Percentiles rank a stretch among this genome's conserved stretches.
Evolutionary conservation across 2,329 filamentous ascomycete genomes (phyloP).

Genomic region (Thielaviopsis euricoi): DNA sequence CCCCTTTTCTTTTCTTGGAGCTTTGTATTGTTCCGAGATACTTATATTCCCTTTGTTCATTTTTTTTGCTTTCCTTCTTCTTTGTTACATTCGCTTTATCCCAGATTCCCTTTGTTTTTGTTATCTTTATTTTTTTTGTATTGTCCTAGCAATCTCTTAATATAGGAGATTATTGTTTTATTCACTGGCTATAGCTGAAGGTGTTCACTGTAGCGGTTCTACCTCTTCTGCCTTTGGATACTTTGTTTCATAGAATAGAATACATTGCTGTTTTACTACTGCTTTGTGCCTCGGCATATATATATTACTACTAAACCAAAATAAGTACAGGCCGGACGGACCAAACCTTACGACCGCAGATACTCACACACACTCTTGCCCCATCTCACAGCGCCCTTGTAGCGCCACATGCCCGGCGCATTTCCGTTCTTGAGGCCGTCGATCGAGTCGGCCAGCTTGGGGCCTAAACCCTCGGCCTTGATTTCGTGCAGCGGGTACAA

Average conservation of each 20-base stretch:
- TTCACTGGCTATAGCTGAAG: not conserved
- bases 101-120: not conserved
- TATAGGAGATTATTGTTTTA: not conserved
- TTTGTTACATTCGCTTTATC: not conserved
- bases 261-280: not conserved
- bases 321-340: too few relatives aligned
- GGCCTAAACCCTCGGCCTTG: slow-evolving; percentile 31
- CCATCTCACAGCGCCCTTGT: slow-evolving; percentile 34
- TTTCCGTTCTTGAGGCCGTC: slow-evolving; percentile 34
- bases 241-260: slow-evolving; percentile 25
- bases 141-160: not conserved
- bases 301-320: too few relatives aligned
- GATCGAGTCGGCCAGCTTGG: slow-evolving; percentile 32
- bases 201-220: not conserved
- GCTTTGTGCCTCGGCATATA: not conserved
- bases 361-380: slow-evolving; percentile 30
- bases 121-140: not conserved
- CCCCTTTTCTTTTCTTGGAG: too few relatives aligned
- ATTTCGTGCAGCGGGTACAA: slow-evolving; percentile 31
- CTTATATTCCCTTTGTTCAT: not conserved
- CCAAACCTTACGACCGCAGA: slow-evolving; percentile 23
- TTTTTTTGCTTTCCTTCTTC: not conserved
- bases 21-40: not conserved
- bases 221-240: slow-evolving; percentile 33
- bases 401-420: slow-evolving; percentile 35